These are phyloP conservation scores for Thalassiosira gravida DNA, from an alignment of 352 stramenopile genomes.

Conservation along the genomic window DNA sequence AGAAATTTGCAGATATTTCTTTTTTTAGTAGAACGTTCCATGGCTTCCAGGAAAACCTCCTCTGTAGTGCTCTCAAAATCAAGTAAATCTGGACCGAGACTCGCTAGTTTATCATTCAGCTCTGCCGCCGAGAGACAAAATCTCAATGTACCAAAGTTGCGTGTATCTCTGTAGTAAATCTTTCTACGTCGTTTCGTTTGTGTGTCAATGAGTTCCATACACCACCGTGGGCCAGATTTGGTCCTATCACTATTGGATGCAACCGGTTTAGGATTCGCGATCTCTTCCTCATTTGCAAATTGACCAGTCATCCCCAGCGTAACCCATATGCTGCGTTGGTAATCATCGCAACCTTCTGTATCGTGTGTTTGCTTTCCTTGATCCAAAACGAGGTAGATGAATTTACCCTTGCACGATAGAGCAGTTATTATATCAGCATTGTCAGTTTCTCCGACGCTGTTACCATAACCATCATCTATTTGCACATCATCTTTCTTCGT, in stretches of 20 bases:
- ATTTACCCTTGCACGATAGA: slow-evolving; percentile 83
- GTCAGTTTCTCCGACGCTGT: slow-evolving; percentile 7
- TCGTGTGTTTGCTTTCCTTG: slow-evolving; percentile 49
- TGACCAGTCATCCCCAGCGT: slow-evolving; percentile 84
- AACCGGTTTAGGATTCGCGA: slow-evolving; percentile 49
- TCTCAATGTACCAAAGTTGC: slow-evolving; percentile 83
- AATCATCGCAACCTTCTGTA: slow-evolving; percentile 53
- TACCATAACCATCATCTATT: slow-evolving; percentile 10
- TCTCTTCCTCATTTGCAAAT: slow-evolving; percentile 67
- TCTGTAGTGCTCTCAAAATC: slow-evolving; percentile 52
- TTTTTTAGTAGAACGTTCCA: slow-evolving; percentile 50
- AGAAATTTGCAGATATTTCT: slow-evolving; percentile 85
- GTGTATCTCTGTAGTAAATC: slow-evolving; percentile 77
- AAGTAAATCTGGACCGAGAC: slow-evolving; percentile 79
- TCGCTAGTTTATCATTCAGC: slow-evolving; percentile 75
- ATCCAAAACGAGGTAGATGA: slow-evolving; percentile 82
- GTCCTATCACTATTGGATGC: slow-evolving; percentile 38
- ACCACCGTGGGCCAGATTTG: slow-evolving; percentile 62
- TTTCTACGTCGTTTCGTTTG: slow-evolving; percentile 27
- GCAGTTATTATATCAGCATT: slow-evolving; percentile 64
- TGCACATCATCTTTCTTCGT: slow-evolving; percentile 24
- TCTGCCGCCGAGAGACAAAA: slow-evolving; percentile 73
- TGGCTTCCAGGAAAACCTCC: slow-evolving; percentile 63
- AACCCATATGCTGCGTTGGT: slow-evolving; percentile 83
- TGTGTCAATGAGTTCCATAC: slow-evolving; percentile 61